Evolutionary conservation across 2,329 filamentous ascomycete genomes (phyloP).

Genomic region (Aspergillus alliaceus): DNA sequence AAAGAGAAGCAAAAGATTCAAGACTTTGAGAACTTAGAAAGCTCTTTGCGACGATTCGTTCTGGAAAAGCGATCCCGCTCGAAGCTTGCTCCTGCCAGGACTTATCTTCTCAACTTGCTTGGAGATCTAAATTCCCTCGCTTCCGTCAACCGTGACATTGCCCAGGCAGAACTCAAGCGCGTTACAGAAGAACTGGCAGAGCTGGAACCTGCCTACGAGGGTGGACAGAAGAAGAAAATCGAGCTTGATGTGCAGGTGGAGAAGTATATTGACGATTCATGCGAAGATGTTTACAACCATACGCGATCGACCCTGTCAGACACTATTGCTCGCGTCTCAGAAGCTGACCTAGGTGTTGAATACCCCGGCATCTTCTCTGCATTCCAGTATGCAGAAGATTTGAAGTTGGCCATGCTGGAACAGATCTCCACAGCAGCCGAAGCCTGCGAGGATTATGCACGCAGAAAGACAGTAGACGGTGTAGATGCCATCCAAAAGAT

Average conservation of each 20-base stretch:
- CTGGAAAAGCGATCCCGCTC: slow-evolving; percentile 93
- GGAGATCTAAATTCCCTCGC: slow-evolving; percentile 83
- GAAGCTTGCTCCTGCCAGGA: slow-evolving; percentile 92
- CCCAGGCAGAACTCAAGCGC: slow-evolving; percentile 78
- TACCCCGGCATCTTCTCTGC: slow-evolving; percentile 84
- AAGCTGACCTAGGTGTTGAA: slow-evolving; percentile 74
- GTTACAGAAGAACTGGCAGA: slow-evolving; percentile 77
- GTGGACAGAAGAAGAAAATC: slow-evolving; percentile 74
- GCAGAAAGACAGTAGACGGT: slow-evolving; percentile 71
- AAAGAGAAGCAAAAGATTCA: slow-evolving; percentile 85
- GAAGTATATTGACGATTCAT: slow-evolving; percentile 77
- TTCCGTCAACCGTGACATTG: slow-evolving; percentile 82
- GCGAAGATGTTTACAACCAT: slow-evolving; percentile 80
- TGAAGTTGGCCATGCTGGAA: slow-evolving; percentile 88
- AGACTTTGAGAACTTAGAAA: slow-evolving; percentile 87
- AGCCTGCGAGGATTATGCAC: slow-evolving; percentile 82
- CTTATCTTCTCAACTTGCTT: slow-evolving; percentile 90
- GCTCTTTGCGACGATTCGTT: slow-evolving; percentile 86
- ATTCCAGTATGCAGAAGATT: slow-evolving; percentile 89
- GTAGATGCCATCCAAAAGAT: slow-evolving; percentile 87
- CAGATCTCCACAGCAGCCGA: slow-evolving; percentile 78
- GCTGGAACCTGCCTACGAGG: slow-evolving; percentile 81
- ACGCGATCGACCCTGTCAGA: slow-evolving; percentile 72
- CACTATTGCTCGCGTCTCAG: slow-evolving; percentile 76
- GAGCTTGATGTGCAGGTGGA: slow-evolving; percentile 83